phyloP scores from a whole-genome alignment of 116 monocot species.

The Iris pallida region DNA sequence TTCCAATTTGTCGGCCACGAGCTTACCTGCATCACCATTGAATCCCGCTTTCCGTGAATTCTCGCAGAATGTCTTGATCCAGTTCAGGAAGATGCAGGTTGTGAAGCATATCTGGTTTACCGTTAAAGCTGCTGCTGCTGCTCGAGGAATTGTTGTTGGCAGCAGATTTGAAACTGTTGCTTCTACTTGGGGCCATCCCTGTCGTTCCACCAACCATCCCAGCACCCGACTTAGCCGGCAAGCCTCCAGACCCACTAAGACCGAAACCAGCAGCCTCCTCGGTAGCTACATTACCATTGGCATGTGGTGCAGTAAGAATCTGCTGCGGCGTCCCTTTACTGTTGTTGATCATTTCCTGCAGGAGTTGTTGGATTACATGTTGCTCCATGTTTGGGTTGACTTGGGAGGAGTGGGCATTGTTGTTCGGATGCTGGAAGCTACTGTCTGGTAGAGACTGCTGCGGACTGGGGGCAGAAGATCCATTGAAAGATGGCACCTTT shows the following conservation, averaged over 20 bases:
- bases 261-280: conserved; percentile 20
- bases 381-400: conserved; percentile 55
- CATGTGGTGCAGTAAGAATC: conserved; percentile 4
- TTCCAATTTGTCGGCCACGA: background rate
- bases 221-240: conserved; percentile 10
- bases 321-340: conserved; percentile 33
- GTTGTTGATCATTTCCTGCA: conserved; percentile 61
- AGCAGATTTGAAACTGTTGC: conserved; percentile 54
- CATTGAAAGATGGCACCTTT: conserved; percentile 15
- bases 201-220: conserved; percentile 9
- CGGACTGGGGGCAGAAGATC: conserved; percentile 12
- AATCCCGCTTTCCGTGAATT: conserved; percentile 11
- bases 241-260: background rate
- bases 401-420: conserved; percentile 24
- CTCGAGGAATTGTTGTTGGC: conserved; percentile 24
- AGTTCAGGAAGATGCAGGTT: conserved; percentile 50
- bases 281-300: conserved; percentile 8
- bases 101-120: conserved; percentile 27
- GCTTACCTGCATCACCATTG: conserved; percentile 11
- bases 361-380: conserved; percentile 65
- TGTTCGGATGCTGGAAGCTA: conserved; percentile 24
- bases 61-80: conserved; percentile 33
- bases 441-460: conserved; percentile 24
- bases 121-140: conserved; percentile 30
- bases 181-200: conserved; percentile 26